Conservation (phyloP, 192 early-diverging fungal genomes). For the Coemansia sp. region DNA sequence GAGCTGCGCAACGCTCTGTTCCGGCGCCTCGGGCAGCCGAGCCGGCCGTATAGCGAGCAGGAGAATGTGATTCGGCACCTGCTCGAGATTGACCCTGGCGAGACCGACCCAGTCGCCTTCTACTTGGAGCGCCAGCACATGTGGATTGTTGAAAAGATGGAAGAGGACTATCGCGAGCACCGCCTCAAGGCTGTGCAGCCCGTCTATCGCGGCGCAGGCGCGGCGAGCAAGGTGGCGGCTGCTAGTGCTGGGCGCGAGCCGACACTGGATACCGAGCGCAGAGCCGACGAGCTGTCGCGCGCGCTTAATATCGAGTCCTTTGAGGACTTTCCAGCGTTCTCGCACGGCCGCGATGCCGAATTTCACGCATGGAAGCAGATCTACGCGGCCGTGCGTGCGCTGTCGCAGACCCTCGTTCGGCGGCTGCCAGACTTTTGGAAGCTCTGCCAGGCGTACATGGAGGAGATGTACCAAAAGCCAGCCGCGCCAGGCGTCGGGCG, state of each 20-base stretch:
- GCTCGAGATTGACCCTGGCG: slow-evolving; percentile 58
- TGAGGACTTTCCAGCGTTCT: slow-evolving; percentile 35
- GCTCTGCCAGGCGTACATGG: slow-evolving; percentile 81
- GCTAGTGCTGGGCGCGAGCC: slow-evolving; percentile 8
- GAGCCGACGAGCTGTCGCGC: slow-evolving; percentile 41
- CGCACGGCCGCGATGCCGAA: slow-evolving; percentile 39
- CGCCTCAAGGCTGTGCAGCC: slow-evolving; percentile 46
- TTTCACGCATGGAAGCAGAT: slow-evolving; percentile 72
- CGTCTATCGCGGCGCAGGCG: slow-evolving; percentile 1
- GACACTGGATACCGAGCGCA: slow-evolving; percentile 19
- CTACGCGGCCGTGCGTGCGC: slow-evolving; percentile 63
- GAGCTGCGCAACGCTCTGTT: slow-evolving; percentile 73
- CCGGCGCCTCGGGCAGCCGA: slow-evolving; percentile 70
- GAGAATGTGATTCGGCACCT: slow-evolving; percentile 81
- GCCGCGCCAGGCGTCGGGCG: slow-evolving; percentile 29
- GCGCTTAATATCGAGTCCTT: slow-evolving; percentile 44
- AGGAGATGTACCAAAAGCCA: slow-evolving; percentile 68
- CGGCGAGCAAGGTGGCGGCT: neutral
- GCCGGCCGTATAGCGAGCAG: slow-evolving; percentile 80
- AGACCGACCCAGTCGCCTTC: slow-evolving; percentile 83
- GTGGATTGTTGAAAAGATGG: slow-evolving; percentile 79
- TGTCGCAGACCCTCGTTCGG: slow-evolving; percentile 73
- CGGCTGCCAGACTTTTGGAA: slow-evolving; percentile 93
- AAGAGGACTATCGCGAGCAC: slow-evolving; percentile 62
- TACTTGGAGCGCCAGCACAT: slow-evolving; percentile 86